Conservation (phyloP, 2,329 filamentous ascomycete species). For the Mariannaea sp. region DNA sequence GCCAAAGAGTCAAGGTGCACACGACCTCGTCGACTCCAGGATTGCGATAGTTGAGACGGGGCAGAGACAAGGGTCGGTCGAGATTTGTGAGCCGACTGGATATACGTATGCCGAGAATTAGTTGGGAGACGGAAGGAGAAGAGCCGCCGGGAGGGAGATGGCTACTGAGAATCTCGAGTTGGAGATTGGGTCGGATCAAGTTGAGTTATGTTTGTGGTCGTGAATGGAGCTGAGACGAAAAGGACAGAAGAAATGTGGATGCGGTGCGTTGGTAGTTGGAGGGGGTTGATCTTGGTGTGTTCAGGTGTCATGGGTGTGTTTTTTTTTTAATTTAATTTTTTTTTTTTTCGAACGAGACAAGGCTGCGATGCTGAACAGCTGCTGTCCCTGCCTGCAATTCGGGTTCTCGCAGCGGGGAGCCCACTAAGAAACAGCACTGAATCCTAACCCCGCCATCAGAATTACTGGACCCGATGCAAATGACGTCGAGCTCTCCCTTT, state of each 20-base stretch:
- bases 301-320: neutral
- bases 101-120: neutral
- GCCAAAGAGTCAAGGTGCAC: conserved; percentile 10
- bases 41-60: neutral
- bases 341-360: neutral
- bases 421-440: neutral
- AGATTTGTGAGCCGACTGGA: neutral
- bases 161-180: neutral
- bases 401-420: neutral
- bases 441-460: neutral
- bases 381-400: neutral
- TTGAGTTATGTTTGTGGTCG: too few species aligned
- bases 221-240: neutral
- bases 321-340: neutral
- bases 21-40: conserved; percentile 11
- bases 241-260: neutral
- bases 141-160: conserved; percentile 1
- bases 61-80: conserved; percentile 2
- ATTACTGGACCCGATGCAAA: neutral
- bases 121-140: neutral
- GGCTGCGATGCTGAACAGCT: neutral
- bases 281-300: too few species aligned
- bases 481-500: neutral
- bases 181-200: neutral
- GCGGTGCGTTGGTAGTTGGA: neutral